Evolutionary conservation across 495 filamentous ascomycete species (phyloP).

Genomic region (Hyaloscypha bicolor): DNA sequence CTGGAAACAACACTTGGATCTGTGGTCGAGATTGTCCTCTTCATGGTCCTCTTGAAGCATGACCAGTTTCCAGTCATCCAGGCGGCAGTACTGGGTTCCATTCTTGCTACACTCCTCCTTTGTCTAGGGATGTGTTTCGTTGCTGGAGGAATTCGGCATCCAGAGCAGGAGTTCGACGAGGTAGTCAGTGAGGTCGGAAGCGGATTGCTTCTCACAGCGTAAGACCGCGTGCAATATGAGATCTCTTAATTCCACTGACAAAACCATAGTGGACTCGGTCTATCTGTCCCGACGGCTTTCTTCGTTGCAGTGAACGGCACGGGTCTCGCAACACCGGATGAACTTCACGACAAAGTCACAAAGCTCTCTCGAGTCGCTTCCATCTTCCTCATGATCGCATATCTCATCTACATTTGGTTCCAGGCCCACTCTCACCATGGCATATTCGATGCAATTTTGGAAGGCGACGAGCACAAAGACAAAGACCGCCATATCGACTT

Average conservation of each 20-base stretch:
- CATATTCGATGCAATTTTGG: constrained; percentile 68
- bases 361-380: constrained; percentile 75
- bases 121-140: constrained; percentile 81
- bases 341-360: constrained; percentile 51
- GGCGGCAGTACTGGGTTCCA: constrained; percentile 79
- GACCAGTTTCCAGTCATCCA: constrained; percentile 63
- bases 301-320: constrained; percentile 50
- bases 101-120: constrained; percentile 75
- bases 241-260: not conserved
- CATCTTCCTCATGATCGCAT: constrained; percentile 78
- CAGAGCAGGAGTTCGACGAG: constrained; percentile 71
- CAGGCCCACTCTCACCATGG: constrained; percentile 82
- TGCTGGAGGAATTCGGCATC: constrained; percentile 66
- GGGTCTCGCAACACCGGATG: constrained; percentile 25
- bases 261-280: constrained; percentile 62
- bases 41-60: constrained; percentile 66
- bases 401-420: constrained; percentile 78
- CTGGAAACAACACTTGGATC: constrained; percentile 76
- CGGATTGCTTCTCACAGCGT: constrained; percentile 79
- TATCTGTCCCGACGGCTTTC: constrained; percentile 83
- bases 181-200: constrained; percentile 80
- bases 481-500: constrained; percentile 67
- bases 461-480: constrained; percentile 70
- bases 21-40: constrained; percentile 80
- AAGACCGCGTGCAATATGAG: not conserved